Evolutionary conservation across 2,329 filamentous ascomycete species (phyloP).

Genomic region (Grosmannia penicillata): DNA sequence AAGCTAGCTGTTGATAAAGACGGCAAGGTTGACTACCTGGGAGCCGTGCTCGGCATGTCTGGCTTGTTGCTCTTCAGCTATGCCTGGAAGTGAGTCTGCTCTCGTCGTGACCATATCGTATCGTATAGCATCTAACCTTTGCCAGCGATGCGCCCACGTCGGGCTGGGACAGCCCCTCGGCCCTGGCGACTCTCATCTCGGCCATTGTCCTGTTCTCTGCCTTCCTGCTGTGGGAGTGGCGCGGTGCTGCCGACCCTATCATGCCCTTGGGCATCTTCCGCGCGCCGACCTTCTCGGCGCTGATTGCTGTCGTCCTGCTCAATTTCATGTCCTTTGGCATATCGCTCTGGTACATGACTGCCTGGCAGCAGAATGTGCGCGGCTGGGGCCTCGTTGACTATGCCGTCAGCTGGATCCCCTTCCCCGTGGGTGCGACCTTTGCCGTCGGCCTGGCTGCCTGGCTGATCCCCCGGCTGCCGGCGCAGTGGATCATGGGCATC

Average conservation of each 20-base stretch:
- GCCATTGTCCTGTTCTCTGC: slow-evolving; percentile 6
- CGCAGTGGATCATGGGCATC: slow-evolving; percentile 31
- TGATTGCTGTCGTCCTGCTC: slow-evolving; percentile 8
- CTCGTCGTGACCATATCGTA: too few species aligned
- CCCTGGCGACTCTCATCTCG: slow-evolving; percentile 6
- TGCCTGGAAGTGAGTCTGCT: slow-evolving; percentile 11
- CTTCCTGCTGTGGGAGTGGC: slow-evolving; percentile 9
- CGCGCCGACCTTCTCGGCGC: slow-evolving; percentile 7
- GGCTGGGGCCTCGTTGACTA: slow-evolving; percentile 23
- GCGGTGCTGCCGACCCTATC: slow-evolving; percentile 6
- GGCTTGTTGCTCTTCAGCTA: slow-evolving; percentile 8
- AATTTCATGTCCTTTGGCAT: slow-evolving; percentile 11
- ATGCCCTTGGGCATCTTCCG: slow-evolving; percentile 10
- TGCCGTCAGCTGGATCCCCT: slow-evolving; percentile 23
- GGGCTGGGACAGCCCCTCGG: slow-evolving; percentile 7
- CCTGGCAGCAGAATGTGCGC: slow-evolving; percentile 21
- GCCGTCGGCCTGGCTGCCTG: slow-evolving; percentile 27
- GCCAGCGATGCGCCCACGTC: slow-evolving; percentile 8
- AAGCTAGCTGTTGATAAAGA: slow-evolving; percentile 12
- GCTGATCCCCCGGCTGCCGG: slow-evolving; percentile 28
- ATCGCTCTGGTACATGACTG: slow-evolving; percentile 10
- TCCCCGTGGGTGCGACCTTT: slow-evolving; percentile 21
- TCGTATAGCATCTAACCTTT: slow-evolving; percentile 9
- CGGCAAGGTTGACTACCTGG: slow-evolving; percentile 8
- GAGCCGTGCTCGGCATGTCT: slow-evolving; percentile 6